Conservation (phyloP, 1,284 basidiomycete genomes). For the Leccinum subrobustum region DNA sequence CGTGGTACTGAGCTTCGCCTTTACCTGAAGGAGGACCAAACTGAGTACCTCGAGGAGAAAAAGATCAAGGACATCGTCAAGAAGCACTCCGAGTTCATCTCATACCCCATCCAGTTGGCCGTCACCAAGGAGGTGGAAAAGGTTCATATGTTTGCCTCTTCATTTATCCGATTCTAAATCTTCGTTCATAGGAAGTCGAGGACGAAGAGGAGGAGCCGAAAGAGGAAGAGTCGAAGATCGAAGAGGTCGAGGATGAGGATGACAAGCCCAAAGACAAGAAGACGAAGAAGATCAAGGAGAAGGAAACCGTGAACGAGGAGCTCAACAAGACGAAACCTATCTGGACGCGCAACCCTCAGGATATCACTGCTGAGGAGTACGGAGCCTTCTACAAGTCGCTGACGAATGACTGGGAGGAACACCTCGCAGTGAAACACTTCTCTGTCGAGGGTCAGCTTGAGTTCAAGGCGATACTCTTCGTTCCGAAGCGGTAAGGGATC, state of each 20-base stretch:
- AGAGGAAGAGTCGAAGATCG: slow-evolving; percentile 72
- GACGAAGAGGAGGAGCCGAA: slow-evolving; percentile 70
- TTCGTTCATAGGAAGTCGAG: slow-evolving; percentile 73
- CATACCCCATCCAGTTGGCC: slow-evolving; percentile 98
- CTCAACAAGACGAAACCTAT: slow-evolving; percentile 99
- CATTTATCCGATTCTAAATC: slow-evolving; percentile 1
- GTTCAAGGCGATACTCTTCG: slow-evolving; percentile 98
- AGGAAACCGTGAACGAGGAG: slow-evolving; percentile 89
- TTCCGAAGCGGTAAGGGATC: slow-evolving; percentile 84
- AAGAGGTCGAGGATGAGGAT: slow-evolving; percentile 81
- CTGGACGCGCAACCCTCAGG: slow-evolving; percentile 97
- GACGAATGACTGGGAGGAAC: slow-evolving; percentile 99
- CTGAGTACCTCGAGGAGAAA: slow-evolving; percentile 99
- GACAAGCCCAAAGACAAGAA: slow-evolving; percentile 91
- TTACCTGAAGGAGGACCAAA: slow-evolving; percentile 97
- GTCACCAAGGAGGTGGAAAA: slow-evolving; percentile 99
- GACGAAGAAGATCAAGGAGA: slow-evolving; percentile 97
- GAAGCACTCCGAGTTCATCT: slow-evolving; percentile 99
- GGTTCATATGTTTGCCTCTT: slow-evolving; percentile 41
- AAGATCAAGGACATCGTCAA: slow-evolving; percentile 99
- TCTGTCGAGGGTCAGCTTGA: slow-evolving; percentile 99
- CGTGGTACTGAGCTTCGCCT: slow-evolving; percentile 96
- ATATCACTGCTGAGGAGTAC: slow-evolving; percentile 94
- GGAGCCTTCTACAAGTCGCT: slow-evolving; percentile 98
- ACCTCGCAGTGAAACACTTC: slow-evolving; percentile 99